Conservation (phyloP, 331 rosid species). For the Quercus tomentella region DNA sequence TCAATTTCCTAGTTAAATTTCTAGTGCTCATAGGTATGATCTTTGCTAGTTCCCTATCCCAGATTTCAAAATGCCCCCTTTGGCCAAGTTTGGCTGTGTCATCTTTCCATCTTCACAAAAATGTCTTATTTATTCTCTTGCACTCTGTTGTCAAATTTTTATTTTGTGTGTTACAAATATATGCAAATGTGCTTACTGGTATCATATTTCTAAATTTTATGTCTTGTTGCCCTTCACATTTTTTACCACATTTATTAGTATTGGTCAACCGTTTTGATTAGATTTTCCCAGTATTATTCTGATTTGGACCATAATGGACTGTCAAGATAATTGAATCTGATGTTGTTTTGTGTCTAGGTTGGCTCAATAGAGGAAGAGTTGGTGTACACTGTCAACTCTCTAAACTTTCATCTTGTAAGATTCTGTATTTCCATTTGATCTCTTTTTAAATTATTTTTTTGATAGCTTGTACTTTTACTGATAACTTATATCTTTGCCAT, state of each 20-base stretch:
- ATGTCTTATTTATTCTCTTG: too few relatives aligned
- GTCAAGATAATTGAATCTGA: constrained; percentile 6
- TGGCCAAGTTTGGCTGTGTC: too few relatives aligned
- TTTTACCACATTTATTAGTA: neutral
- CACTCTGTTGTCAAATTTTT: too few relatives aligned
- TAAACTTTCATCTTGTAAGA: constrained; percentile 87
- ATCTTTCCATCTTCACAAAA: too few relatives aligned
- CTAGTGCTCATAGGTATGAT: too few relatives aligned
- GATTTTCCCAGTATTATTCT: neutral
- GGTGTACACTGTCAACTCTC: constrained; percentile 90
- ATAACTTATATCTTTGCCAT: neutral
- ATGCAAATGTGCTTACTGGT: neutral
- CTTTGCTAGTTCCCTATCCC: too few relatives aligned
- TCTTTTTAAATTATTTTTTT: neutral
- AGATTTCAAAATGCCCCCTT: too few relatives aligned
- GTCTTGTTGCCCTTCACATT: neutral
- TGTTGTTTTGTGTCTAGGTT: constrained; percentile 43
- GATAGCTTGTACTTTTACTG: neutral
- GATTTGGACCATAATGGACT: neutral
- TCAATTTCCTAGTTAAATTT: too few relatives aligned
- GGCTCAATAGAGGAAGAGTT: constrained; percentile 94
- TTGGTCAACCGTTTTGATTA: constrained; percentile 12
- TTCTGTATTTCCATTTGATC: constrained; percentile 11
- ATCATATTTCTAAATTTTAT: neutral
- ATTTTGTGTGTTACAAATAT: neutral